Conservation (phyloP, 306 rosid species). For the Pueraria montana region DNA sequence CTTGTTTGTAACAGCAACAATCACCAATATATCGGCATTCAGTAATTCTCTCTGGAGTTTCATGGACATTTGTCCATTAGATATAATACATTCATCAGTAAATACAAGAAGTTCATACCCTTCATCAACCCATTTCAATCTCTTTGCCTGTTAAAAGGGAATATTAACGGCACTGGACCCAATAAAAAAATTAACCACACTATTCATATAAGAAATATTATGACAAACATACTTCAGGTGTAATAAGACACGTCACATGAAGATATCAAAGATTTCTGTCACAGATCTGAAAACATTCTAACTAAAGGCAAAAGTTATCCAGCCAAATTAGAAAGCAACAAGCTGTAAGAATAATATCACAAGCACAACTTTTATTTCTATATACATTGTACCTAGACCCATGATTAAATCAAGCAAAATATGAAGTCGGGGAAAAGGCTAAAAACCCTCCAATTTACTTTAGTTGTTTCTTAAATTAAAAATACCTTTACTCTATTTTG, state of each 20-base stretch:
- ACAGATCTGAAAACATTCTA: too few species aligned
- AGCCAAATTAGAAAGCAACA: neutral
- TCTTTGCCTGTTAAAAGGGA: conserved; percentile 66
- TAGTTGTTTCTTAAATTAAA: too few species aligned
- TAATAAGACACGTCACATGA: neutral
- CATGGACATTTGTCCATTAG: conserved; percentile 34
- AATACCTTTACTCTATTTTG: too few species aligned
- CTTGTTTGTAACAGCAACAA: conserved; percentile 69
- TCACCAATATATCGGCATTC: conserved; percentile 67
- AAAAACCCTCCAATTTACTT: too few species aligned
- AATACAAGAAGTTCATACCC: conserved; percentile 77
- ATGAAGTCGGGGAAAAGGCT: too few species aligned
- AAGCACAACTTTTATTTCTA: too few species aligned
- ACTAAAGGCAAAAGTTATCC: conserved; percentile 17
- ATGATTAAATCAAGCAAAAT: too few species aligned
- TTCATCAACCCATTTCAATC: conserved; percentile 87
- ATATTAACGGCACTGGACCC: conserved; percentile 19
- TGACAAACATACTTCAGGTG: neutral
- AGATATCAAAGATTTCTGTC: neutral
- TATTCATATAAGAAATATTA: conserved; percentile 5
- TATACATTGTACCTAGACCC: too few species aligned
- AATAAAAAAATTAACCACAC: conserved; percentile 3
- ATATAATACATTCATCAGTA: conserved; percentile 58
- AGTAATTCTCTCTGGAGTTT: conserved; percentile 50
- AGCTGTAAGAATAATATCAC: neutral